phyloP scores from a whole-genome alignment of 2,329 filamentous ascomycete species.

The Beauveria pseudobassiana region DNA sequence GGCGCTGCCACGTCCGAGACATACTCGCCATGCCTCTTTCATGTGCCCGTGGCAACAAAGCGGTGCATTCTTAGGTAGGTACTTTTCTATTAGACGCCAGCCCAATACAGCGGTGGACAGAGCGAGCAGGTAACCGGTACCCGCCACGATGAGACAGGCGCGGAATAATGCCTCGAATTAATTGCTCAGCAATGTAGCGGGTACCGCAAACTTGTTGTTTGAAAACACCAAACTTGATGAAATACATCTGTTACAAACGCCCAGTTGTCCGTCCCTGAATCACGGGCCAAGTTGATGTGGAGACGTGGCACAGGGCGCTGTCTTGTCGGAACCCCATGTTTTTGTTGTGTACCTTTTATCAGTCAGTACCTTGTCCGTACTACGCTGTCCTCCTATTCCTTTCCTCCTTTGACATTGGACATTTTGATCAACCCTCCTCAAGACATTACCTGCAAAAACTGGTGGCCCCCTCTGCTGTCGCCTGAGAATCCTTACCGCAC shows the following conservation, averaged over 20 bases:
- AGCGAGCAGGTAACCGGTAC: background rate
- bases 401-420: slow-evolving; percentile 6
- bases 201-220: slow-evolving; percentile 1
- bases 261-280: slow-evolving; percentile 4
- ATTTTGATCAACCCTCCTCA: background rate
- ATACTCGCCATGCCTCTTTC: background rate
- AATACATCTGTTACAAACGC: slow-evolving; percentile 1
- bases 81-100: background rate
- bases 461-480: background rate
- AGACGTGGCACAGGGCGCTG: slow-evolving; percentile 3
- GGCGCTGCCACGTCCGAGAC: background rate
- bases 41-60: slow-evolving; percentile 11
- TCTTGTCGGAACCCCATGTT: slow-evolving; percentile 11
- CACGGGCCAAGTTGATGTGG: slow-evolving; percentile 9
- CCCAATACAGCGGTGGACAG: background rate
- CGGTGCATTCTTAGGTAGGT: background rate
- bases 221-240: too few relatives aligned
- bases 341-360: slow-evolving; percentile 4
- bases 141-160: background rate
- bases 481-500: slow-evolving; percentile 7
- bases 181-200: background rate
- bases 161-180: background rate
- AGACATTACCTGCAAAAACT: background rate
- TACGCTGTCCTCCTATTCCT: slow-evolving; percentile 7
- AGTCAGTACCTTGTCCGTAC: background rate